Evolutionary conservation across 352 stramenopile species (phyloP).

Genomic region (Phytophthora lateralis): DNA sequence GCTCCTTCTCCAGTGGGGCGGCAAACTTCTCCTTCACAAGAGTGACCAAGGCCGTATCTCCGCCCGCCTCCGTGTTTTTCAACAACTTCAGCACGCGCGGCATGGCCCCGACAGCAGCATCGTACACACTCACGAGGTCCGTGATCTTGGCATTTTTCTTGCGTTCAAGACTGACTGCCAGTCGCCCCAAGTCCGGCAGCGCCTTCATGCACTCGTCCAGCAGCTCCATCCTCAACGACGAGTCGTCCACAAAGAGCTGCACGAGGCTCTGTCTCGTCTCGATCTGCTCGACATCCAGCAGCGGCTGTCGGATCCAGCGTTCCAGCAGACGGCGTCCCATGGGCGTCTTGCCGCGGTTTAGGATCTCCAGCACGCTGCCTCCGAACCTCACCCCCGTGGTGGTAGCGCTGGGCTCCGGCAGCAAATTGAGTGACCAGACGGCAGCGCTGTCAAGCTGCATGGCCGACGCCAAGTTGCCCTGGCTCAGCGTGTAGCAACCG

Average conservation of each 20-base stretch:
- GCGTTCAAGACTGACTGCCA: conserved; percentile 67
- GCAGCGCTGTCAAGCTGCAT: conserved; percentile 94
- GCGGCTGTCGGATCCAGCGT: conserved; percentile 97
- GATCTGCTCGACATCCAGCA: conserved; percentile 91
- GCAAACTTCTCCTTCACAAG: conserved; percentile 59
- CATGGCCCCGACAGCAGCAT: conserved; percentile 72
- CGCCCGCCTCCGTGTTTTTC: conserved; percentile 27
- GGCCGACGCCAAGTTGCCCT: conserved; percentile 78
- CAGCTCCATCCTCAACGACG: conserved; percentile 85
- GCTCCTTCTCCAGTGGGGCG: conserved; percentile 55
- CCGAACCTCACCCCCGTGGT: conserved; percentile 51
- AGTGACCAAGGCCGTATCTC: conserved; percentile 38
- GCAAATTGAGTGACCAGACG: conserved; percentile 92
- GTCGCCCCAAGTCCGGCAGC: conserved; percentile 77
- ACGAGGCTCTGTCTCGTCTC: conserved; percentile 91
- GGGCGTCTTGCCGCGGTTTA: conserved; percentile 94
- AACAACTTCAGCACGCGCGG: conserved; percentile 68
- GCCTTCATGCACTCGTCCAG: conserved; percentile 90
- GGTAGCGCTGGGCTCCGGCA: conserved; percentile 76
- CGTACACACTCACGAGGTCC: conserved; percentile 85
- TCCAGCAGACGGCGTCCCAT: conserved; percentile 95
- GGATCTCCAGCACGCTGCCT: conserved; percentile 92
- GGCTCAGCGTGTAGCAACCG: conserved; percentile 68
- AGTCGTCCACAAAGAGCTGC: conserved; percentile 91
- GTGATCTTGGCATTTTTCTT: conserved; percentile 80